Conservation (phyloP, 306 rosid genomes). For the Glycyrrhiza uralensis region DNA sequence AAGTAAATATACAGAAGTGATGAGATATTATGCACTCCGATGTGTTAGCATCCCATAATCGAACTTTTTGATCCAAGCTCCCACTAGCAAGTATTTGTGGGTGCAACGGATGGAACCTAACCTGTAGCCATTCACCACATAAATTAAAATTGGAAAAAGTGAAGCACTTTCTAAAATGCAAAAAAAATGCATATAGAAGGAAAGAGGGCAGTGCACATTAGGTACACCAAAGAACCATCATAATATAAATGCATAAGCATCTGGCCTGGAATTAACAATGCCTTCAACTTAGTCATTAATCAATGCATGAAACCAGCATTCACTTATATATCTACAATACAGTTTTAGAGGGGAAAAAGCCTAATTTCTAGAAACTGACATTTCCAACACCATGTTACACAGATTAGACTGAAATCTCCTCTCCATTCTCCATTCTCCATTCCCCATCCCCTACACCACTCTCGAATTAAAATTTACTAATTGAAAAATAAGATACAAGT, state of each 20-base stretch:
- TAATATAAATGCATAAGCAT: not conserved
- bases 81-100: conserved; percentile 98
- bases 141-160: conserved; percentile 5
- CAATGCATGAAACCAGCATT: not conserved
- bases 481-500: not conserved
- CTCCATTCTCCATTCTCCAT: too few relatives aligned
- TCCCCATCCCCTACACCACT: not conserved
- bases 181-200: not conserved
- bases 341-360: not conserved
- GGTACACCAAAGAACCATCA: conserved; percentile 6
- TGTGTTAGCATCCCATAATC: conserved; percentile 88
- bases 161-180: not conserved
- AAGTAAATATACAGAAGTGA: conserved; percentile 70
- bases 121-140: conserved; percentile 55
- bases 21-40: conserved; percentile 85
- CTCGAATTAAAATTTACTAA: not conserved
- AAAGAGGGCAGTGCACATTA: not conserved
- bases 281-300: not conserved
- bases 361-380: not conserved
- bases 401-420: not conserved
- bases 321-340: not conserved
- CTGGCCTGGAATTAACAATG: not conserved
- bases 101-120: conserved; percentile 88
- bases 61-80: conserved; percentile 98
- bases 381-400: not conserved